Percentiles rank a stretch among this genome's conserved stretches.
phyloP scores from a whole-genome alignment of 139 green algal genomes.

The Chlorella sp. region DNA sequence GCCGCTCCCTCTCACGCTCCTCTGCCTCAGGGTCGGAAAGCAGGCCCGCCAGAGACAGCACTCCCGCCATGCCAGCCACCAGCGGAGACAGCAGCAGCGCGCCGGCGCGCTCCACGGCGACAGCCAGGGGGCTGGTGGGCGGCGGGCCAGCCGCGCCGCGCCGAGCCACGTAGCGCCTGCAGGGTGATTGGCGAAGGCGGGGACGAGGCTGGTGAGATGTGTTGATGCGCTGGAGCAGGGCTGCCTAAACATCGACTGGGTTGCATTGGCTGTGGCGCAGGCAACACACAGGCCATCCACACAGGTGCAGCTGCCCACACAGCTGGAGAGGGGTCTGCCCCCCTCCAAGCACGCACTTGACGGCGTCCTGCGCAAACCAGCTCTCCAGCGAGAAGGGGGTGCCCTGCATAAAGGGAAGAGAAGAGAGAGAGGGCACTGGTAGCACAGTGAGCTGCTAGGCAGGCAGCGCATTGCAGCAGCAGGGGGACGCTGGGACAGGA shows the following conservation, averaged over 20 bases:
- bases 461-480: too few species aligned
- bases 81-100: background rate
- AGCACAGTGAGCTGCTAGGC: too few species aligned
- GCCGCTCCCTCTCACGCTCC: background rate
- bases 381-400: constrained; percentile 39
- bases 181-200: background rate
- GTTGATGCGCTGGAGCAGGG: too few species aligned
- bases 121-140: background rate
- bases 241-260: too few species aligned
- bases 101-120: background rate
- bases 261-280: too few species aligned
- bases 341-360: background rate
- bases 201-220: too few species aligned
- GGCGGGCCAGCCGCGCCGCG: background rate
- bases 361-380: constrained; percentile 38
- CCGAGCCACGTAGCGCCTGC: constrained; percentile 15
- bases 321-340: too few species aligned
- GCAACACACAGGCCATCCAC: too few species aligned
- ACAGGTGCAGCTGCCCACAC: too few species aligned
- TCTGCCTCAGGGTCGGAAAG: background rate
- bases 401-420: background rate
- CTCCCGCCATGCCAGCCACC: background rate
- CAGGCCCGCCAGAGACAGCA: constrained; percentile 22
- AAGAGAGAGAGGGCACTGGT: too few species aligned
- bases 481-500: too few species aligned